phyloP scores from a whole-genome alignment of 116 monocot species.

The Iris pallida region DNA sequence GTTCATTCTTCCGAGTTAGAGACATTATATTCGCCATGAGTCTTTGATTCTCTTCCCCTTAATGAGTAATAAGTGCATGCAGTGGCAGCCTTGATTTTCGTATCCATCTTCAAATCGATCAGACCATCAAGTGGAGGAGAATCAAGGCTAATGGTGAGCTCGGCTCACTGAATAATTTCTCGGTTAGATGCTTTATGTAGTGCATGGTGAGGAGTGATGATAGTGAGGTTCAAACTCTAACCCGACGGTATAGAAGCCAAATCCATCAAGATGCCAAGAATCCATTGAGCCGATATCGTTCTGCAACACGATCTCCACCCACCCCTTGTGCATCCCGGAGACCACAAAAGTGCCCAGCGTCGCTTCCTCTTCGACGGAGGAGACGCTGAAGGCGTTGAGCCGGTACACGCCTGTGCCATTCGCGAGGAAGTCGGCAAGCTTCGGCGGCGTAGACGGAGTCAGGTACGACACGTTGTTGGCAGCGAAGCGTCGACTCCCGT shows the following conservation, averaged over 20 bases:
- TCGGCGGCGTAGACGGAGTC: conserved; percentile 33
- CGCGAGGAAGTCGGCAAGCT: conserved; percentile 39
- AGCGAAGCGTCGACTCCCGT: conserved; percentile 4
- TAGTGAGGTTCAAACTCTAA: conserved; percentile 6
- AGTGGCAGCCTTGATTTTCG: no score
- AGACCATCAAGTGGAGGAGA: no score
- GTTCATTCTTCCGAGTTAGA: no score
- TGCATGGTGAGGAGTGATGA: background rate
- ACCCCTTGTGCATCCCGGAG: conserved; percentile 26
- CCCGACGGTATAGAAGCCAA: conserved; percentile 45
- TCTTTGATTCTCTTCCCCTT: background rate
- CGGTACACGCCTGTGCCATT: conserved; percentile 40
- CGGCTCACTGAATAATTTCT: no score
- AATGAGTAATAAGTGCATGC: no score
- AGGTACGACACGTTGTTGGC: conserved; percentile 41
- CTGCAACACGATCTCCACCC: conserved; percentile 34
- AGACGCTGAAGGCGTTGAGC: conserved; percentile 21
- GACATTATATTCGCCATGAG: background rate
- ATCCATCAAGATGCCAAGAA: conserved; percentile 51
- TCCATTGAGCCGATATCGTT: conserved; percentile 30
- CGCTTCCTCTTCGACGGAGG: background rate
- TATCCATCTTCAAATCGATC: no score
- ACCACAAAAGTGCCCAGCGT: conserved; percentile 22
- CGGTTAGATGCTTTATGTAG: no score
- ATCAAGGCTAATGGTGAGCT: no score